Conservation (phyloP, 2,329 filamentous ascomycete genomes). For the Simplicillium aogashimaense region DNA sequence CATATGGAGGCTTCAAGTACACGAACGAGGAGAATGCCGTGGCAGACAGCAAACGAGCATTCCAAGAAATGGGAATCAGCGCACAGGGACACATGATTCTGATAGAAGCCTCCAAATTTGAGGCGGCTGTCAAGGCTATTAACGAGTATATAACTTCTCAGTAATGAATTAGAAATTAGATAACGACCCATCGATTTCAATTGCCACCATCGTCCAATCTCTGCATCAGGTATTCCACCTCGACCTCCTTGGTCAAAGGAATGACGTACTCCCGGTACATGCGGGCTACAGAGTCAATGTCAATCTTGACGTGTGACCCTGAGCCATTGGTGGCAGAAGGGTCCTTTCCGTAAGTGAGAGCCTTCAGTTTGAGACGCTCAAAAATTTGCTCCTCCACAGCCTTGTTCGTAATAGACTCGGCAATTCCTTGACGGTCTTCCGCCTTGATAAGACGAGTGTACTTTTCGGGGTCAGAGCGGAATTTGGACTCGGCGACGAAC, state of each 20-base stretch:
- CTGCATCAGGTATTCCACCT: conserved; percentile 98
- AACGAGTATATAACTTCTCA: conserved; percentile 59
- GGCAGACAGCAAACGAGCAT: conserved; percentile 86
- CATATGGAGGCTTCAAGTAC: conserved; percentile 63
- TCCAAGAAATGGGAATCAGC: conserved; percentile 86
- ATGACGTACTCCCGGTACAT: conserved; percentile 95
- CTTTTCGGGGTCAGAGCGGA: conserved; percentile 67
- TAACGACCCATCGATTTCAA: not conserved
- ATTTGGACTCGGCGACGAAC: conserved; percentile 96
- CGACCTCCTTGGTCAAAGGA: conserved; percentile 93
- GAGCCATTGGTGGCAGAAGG: conserved; percentile 52
- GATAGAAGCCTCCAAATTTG: conserved; percentile 72
- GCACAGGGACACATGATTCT: conserved; percentile 77
- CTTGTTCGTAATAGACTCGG: conserved; percentile 79
- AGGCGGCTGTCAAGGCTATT: conserved; percentile 65
- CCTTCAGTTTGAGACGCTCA: conserved; percentile 78
- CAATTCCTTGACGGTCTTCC: conserved; percentile 71
- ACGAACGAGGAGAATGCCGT: conserved; percentile 71
- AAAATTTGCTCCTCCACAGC: conserved; percentile 88
- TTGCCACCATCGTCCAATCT: conserved; percentile 46
- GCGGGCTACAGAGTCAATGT: conserved; percentile 79
- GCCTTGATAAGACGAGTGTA: conserved; percentile 78
- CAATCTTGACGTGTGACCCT: conserved; percentile 65
- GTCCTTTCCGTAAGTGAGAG: conserved; percentile 86
- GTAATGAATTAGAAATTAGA: conserved; percentile 20